Evolutionary conservation across 257 asterid genomes (phyloP).

Genomic region (Lithospermum erythrorhizon): DNA sequence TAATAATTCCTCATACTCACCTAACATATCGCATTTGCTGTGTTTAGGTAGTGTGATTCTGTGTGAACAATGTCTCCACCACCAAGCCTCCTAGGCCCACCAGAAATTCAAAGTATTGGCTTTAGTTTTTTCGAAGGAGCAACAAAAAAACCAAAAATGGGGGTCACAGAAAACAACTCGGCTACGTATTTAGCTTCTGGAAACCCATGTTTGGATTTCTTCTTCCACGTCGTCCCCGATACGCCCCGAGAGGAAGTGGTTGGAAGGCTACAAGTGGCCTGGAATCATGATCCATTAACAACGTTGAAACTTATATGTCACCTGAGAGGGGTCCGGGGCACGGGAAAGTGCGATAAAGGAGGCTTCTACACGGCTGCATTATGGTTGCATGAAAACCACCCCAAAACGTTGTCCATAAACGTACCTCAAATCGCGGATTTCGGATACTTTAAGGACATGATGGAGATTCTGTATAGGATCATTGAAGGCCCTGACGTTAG

Average conservation of each 20-base stretch:
- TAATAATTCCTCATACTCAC: no score
- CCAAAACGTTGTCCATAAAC: constrained; percentile 14
- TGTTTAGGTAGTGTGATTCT: no score
- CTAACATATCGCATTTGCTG: no score
- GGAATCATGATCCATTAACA: constrained; percentile 15
- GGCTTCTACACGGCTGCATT: constrained; percentile 17
- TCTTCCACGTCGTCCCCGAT: constrained; percentile 20
- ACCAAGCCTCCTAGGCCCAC: neutral
- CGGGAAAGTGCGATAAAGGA: constrained; percentile 21
- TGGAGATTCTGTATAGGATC: constrained; percentile 23
- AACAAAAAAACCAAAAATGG: constrained; percentile 1
- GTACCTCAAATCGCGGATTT: constrained; percentile 14
- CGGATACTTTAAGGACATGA: constrained; percentile 24
- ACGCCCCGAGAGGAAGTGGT: constrained; percentile 9
- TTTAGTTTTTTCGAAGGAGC: no score
- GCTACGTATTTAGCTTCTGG: constrained; percentile 11
- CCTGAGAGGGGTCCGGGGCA: constrained; percentile 22
- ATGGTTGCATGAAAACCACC: constrained; percentile 16
- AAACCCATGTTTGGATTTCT: constrained; percentile 18
- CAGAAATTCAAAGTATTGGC: neutral
- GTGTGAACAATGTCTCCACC: neutral
- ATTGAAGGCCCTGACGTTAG: constrained; percentile 16
- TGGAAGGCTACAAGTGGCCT: constrained; percentile 10
- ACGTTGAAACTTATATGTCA: constrained; percentile 18
- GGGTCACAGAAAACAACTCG: constrained; percentile 4